Base-by-base conservation (phyloP, 2,329 filamentous ascomycete species). In the Aspergillus pseudoterreus region DNA sequence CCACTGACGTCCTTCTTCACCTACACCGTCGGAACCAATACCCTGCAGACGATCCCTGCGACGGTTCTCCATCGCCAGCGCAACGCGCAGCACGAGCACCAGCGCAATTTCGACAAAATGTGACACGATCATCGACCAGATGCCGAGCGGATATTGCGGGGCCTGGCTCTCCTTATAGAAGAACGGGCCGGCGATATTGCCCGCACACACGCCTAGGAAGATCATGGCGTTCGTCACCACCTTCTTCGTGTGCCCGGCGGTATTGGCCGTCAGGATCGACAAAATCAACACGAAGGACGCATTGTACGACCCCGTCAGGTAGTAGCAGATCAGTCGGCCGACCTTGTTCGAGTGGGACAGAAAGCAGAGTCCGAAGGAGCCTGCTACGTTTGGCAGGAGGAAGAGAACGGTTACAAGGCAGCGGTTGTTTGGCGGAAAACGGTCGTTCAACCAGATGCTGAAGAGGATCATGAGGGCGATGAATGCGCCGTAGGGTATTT, bases 401-500 rank as follows among this genome's bases (percentile, higher is more conserved):
- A 62, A 65, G 2, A 60, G 11, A n/a, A 58, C 38, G 22, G 57
- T 55, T 1, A 62, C 57, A 0, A 57, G 19, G 12, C 55, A 56
- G 9, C 61, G 53, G 36, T 55, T 57, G 35, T 63, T 65, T 3
- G 44, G 52, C 5, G 61, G 60, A 1, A 63, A 32, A n/a, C 52
- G 47, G n/a, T 62, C 54, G 41, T 63, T 63, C 36, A 56, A 46
- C 2, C 56, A 55, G 0, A 58, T 58, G 15, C 50, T 48, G 8
- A 57, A 43, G 9, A 62, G 50, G 39, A 62, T 60, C 54, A 57
- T 61, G 11, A 61, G 52, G 11, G 56, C 60, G 6, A 72, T 60
- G 21, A 68, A 70, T 1, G 67, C 69, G 2, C 70, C 69, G 32
- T 69, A 65, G 24, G 72, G 61, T 15, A 64, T 73, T 49, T 69